These are phyloP conservation scores for Schoenoplectus tabernaemontani DNA, from an alignment of 202 grass and related monocot genomes.

Conservation along the genomic window DNA sequence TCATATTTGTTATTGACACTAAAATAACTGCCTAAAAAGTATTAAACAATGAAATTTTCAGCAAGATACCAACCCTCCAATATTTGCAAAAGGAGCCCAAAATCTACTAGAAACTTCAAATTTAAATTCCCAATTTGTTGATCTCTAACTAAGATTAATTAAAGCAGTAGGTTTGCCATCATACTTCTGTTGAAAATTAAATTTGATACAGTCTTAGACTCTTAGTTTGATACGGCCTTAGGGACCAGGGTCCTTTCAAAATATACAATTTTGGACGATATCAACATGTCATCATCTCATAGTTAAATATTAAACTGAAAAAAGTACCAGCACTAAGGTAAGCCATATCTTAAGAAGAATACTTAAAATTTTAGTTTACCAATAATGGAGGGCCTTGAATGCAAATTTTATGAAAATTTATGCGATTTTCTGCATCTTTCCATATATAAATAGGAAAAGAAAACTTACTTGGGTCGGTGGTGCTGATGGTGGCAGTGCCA, in stretches of 20 bases:
- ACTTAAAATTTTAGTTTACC: not conserved
- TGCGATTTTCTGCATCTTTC: not conserved
- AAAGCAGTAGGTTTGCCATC: not conserved
- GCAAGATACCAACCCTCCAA: not conserved
- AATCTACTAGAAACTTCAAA: not conserved
- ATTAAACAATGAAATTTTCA: no score
- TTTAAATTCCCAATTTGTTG: not conserved
- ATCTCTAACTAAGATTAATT: not conserved
- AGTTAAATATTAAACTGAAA: not conserved
- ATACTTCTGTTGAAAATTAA: not conserved
- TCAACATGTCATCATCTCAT: not conserved
- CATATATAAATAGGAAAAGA: not conserved
- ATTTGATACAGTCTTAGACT: not conserved
- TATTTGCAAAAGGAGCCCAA: not conserved
- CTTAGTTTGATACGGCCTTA: not conserved
- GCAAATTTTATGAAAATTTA: not conserved
- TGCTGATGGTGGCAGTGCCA: slow-evolving; percentile 42
- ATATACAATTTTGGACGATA: not conserved
- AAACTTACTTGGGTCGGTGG: slow-evolving; percentile 64
- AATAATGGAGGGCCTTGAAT: not conserved
- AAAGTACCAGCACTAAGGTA: not conserved
- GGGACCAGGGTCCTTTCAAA: not conserved
- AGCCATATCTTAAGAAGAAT: not conserved
- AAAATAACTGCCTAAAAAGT: not conserved
- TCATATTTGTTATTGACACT: not conserved